Evolutionary conservation across 2,329 filamentous ascomycete genomes (phyloP), one percentile per base, ranked within the genome.

Genomic region (Fonsecaea multimorphosa): DNA sequence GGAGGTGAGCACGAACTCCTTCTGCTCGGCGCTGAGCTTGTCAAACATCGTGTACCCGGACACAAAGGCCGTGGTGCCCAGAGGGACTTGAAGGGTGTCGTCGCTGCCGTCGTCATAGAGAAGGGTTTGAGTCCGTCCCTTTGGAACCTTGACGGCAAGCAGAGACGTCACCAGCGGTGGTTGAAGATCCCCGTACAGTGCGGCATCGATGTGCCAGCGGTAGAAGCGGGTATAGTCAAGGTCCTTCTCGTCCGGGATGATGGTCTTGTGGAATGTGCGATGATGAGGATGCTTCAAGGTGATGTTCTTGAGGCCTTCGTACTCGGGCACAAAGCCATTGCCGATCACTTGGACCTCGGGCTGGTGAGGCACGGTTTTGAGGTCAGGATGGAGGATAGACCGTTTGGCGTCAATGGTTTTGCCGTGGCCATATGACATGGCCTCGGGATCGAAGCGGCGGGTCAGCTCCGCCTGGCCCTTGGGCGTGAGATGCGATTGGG

Each of bases 261-360:
- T 74, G 4, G 86, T 85, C 59, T 86, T 85, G 76, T 93, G 91
- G 78, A 93, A 93, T 0, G 88, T 92, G 64, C 84, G 85, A 80
- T 93, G 91, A 73, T 93, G 91, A 5, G 91, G 91, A 73, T 93
- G 91, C 63, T 85, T 85, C 34, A 93, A 84, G 36, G 80, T 85
- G 68, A 93, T 84, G 74, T 92, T 82, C 70, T 84, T 78, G 9
- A 93, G 79, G 0, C 90, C 91, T 74, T 93, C 90, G 72, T 92
- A 93, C 34, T 85, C 84, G 0, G 83, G 75, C 1, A 93, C 84
- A 54, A 85, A 84, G 4, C 91, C 91, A 73, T 93, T 92, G 46
- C 91, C 91, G 67, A 93, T 93, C 61, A 93, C 87, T 73, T 93
- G 91, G 1, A 91, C 89, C 75, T 93, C 90, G 0, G 91, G 89